These are phyloP conservation scores for Hymenoscyphus fructigenus DNA, from an alignment of 2,329 filamentous ascomycete genomes.

Conservation along the genomic window DNA sequence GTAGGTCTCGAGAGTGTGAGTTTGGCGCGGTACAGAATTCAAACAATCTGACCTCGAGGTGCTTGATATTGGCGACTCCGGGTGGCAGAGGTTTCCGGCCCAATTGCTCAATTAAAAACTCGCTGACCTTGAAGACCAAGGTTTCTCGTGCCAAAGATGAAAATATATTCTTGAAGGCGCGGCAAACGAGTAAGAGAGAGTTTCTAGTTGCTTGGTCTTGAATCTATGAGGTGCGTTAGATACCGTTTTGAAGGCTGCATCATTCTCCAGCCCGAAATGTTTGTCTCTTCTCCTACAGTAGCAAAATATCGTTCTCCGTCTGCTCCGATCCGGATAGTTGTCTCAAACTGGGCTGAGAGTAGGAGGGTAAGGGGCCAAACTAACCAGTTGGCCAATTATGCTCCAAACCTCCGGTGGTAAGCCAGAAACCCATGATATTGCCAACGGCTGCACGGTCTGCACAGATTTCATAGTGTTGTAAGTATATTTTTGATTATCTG, in stretches of 20 bases:
- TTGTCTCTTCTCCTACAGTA: background rate
- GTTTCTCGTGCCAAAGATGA: background rate
- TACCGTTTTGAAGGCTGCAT: background rate
- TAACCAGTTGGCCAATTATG: conserved; percentile 8
- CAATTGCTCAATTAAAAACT: background rate
- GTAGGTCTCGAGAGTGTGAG: background rate
- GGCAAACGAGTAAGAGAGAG: conserved; percentile 37
- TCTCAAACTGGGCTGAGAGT: background rate
- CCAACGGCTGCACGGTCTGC: background rate
- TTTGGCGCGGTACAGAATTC: conserved; percentile 11
- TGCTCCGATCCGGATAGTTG: background rate
- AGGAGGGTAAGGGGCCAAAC: background rate
- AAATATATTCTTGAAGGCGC: conserved; percentile 7
- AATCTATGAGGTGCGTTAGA: conserved; percentile 11
- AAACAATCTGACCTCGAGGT: conserved; percentile 10
- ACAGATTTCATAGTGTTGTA: background rate
- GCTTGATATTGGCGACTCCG: conserved; percentile 10
- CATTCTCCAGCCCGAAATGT: background rate
- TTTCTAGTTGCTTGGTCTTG: conserved; percentile 9
- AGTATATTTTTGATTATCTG: background rate
- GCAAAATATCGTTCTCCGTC: too few relatives aligned
- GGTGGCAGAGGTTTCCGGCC: background rate
- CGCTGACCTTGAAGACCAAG: background rate
- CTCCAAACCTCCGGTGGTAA: conserved; percentile 11
- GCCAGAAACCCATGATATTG: conserved; percentile 3